Evolutionary conservation across 192 early-diverging fungal species (phyloP).

Genomic region (Coemansia sp.): DNA sequence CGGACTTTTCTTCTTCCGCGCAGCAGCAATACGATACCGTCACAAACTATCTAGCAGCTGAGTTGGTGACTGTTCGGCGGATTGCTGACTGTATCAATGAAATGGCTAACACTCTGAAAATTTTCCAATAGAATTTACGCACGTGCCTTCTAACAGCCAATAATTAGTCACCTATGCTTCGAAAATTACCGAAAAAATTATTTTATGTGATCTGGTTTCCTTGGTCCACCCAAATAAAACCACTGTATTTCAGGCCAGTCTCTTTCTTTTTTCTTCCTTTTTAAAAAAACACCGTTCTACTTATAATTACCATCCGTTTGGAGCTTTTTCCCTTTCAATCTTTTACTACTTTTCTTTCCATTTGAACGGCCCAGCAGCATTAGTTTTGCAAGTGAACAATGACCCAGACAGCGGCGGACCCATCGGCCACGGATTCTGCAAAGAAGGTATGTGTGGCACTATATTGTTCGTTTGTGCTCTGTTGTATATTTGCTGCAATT

Average conservation of each 20-base stretch:
- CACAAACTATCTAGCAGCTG: background rate
- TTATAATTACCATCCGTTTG: no score
- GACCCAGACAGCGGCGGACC: background rate
- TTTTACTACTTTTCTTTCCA: no score
- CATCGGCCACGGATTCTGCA: background rate
- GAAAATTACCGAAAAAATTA: background rate
- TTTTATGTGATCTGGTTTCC: background rate
- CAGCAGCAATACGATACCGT: background rate
- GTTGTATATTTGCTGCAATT: background rate
- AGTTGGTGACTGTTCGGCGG: background rate
- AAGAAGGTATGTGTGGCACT: slow-evolving; percentile 3
- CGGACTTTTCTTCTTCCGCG: background rate
- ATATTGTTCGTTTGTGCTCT: background rate
- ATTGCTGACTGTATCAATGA: background rate
- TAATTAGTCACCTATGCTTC: background rate
- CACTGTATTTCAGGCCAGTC: background rate
- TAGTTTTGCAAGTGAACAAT: background rate
- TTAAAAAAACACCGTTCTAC: background rate
- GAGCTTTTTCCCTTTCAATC: no score
- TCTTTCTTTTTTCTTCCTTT: background rate
- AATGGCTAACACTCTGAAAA: background rate
- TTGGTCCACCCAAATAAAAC: background rate
- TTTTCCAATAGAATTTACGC: background rate
- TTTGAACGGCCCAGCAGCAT: background rate
- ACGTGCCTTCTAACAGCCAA: background rate